Evolutionary conservation across 2,329 filamentous ascomycete genomes (phyloP).

Genomic region (Claviceps humidiphila): DNA sequence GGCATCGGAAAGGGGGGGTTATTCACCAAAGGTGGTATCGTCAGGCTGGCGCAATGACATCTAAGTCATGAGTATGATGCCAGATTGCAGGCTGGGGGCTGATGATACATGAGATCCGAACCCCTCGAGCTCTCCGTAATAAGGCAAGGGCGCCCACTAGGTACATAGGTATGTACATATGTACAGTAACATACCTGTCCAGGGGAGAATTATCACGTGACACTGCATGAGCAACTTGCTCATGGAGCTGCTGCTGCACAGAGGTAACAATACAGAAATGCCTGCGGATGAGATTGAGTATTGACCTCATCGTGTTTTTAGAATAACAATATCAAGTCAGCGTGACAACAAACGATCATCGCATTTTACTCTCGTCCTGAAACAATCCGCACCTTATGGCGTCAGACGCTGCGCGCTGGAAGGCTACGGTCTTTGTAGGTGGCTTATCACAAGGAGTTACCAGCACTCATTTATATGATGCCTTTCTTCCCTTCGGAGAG

Average conservation of each 20-base stretch:
- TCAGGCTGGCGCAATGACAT: slow-evolving; percentile 8
- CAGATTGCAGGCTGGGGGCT: slow-evolving; percentile 28
- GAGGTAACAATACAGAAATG: too few species aligned
- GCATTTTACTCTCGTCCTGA: neutral
- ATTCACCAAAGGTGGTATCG: slow-evolving; percentile 6
- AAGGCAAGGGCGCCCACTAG: neutral
- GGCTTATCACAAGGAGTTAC: slow-evolving; percentile 74
- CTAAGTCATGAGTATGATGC: slow-evolving; percentile 24
- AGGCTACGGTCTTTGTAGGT: slow-evolving; percentile 85
- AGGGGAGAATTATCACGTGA: neutral
- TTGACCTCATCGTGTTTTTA: neutral
- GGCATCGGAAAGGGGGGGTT: neutral
- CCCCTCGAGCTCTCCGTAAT: slow-evolving; percentile 13
- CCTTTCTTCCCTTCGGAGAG: slow-evolving; percentile 94
- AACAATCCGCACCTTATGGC: slow-evolving; percentile 36
- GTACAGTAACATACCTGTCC: too few species aligned
- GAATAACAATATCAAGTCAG: neutral
- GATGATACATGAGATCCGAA: slow-evolving; percentile 7
- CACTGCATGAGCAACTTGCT: too few species aligned
- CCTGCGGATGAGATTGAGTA: too few species aligned
- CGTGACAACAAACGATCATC: neutral
- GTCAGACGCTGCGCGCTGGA: slow-evolving; percentile 68
- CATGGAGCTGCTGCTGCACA: too few species aligned
- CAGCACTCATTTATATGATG: slow-evolving; percentile 63
- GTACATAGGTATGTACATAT: too few species aligned